phyloP scores from a whole-genome alignment of 805 yeast species.

The Saccharomycopsis microspora region DNA sequence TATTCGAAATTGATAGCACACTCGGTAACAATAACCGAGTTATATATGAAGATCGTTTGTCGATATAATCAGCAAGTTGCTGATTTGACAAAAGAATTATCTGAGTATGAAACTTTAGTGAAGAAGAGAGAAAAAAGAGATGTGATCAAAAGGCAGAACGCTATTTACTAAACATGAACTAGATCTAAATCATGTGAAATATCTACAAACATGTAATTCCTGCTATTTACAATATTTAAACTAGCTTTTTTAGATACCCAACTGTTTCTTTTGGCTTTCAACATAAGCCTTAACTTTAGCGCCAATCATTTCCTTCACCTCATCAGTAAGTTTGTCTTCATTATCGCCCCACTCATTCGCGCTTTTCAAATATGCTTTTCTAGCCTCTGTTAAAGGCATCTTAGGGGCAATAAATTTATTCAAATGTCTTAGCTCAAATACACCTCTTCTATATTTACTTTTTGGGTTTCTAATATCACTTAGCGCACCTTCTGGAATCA shows the following conservation, averaged over 20 bases:
- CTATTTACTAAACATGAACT: not conserved
- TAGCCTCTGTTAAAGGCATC: constrained; percentile 64
- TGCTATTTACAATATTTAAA: not conserved
- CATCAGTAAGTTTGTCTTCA: constrained; percentile 35
- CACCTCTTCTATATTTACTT: constrained; percentile 55
- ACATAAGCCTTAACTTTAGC: constrained; percentile 25
- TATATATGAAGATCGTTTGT: too few relatives aligned
- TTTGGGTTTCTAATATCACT: constrained; percentile 65
- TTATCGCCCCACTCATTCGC: constrained; percentile 26
- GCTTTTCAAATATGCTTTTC: constrained; percentile 42
- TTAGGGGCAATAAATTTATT: constrained; percentile 39
- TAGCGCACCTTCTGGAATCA: constrained; percentile 59
- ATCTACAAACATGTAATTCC: not conserved
- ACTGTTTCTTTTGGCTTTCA: constrained; percentile 17
- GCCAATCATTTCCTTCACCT: constrained; percentile 46
- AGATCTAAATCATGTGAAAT: not conserved
- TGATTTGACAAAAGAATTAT: too few relatives aligned
- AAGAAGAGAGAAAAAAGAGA: too few relatives aligned
- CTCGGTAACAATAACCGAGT: too few relatives aligned
- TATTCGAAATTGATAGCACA: too few relatives aligned
- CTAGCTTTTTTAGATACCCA: constrained; percentile 1
- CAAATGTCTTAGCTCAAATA: constrained; percentile 34
- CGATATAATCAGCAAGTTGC: too few relatives aligned
- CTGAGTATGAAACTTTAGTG: too few relatives aligned
- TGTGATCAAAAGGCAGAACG: too few relatives aligned